Base-by-base conservation (phyloP, 352 stramenopile species). In the Phytophthora ramorum region DNA sequence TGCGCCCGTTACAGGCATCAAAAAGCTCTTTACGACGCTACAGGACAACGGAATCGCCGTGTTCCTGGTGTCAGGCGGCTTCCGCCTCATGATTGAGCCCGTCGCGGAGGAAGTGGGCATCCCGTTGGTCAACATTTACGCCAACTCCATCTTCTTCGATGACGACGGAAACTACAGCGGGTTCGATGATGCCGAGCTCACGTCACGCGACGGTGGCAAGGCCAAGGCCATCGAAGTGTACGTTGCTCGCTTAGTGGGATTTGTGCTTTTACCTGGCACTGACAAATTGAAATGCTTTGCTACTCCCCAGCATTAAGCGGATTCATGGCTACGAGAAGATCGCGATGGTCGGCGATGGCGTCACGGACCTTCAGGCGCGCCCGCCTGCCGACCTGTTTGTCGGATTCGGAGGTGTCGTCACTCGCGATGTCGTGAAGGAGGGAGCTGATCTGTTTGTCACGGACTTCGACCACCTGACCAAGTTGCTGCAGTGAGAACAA, bases 291-390 rank as follows among this genome's bases (percentile, higher is more conserved):
- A 34, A 14, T 54, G 9, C 12, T 28, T 52, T 47, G 47, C 43
- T 95, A 37, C 16, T n/a, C 59, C 12, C 12, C 64, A 82, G 73
- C 19, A 98, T 99, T 56, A 98, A 98, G 75, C 82, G 93, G 37
- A 89, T 85, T 52, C 81, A 94, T 52, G 89, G 90, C 48, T 98
- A 99, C 79, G 69, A 96, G n/a, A 94, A 85, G 13, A 95, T 99
- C 44, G 89, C 99, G 8, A 99, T 99, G 97, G 84, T 99, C n/a
- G 98, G 98, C 37, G 98, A 99, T 76, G 98, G 98, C 28, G 97
- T 97, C 12, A 99, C 97, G 2, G 98, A 99, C 83, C 78, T 98
- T 72, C 94, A 99, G 78, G 98, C 98, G 16, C 97, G 97, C 32
- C 97, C 98, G 40, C 98, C 98, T 9, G 98, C 97, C 1, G 82